A percentile compares a stretch with the other conserved stretches of the same genome.
These are phyloP conservation scores for Botrytis squamosa DNA, from an alignment of 2,329 filamentous ascomycete genomes.

Conservation along the genomic window DNA sequence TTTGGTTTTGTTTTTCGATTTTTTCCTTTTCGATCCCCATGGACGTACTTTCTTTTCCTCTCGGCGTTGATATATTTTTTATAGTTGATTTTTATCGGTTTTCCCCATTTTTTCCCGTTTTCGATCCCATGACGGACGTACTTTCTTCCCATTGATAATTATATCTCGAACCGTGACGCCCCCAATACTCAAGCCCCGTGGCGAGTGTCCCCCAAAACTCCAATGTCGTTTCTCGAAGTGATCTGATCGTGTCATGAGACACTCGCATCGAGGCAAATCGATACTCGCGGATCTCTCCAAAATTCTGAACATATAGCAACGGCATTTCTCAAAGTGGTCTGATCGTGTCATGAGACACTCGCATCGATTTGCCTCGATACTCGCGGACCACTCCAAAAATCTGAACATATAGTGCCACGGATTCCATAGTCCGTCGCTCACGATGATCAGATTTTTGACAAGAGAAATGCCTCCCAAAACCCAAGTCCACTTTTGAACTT, in stretches of 20 bases:
- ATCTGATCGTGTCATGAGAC: background rate
- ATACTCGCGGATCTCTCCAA: background rate
- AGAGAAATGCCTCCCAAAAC: background rate
- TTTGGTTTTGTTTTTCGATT: background rate
- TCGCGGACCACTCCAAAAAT: background rate
- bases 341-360: background rate
- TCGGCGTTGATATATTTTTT: background rate
- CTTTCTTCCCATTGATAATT: background rate
- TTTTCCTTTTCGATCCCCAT: constrained; percentile 1
- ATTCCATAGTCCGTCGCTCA: background rate
- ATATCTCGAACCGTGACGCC: background rate
- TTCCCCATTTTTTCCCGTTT: background rate
- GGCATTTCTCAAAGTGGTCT: background rate
- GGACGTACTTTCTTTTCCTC: background rate
- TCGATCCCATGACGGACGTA: background rate
- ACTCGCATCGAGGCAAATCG: background rate
- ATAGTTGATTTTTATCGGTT: background rate
- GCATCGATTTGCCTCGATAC: background rate
- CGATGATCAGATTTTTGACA: background rate
- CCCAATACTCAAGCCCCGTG: background rate
- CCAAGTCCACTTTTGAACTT: background rate
- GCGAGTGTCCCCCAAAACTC: background rate
- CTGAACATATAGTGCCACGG: no score
- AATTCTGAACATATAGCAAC: background rate
- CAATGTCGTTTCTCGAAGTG: background rate